Evolutionary conservation across 1,284 basidiomycete species (phyloP).

Genomic region (Microbotryum silenes-acaulis): DNA sequence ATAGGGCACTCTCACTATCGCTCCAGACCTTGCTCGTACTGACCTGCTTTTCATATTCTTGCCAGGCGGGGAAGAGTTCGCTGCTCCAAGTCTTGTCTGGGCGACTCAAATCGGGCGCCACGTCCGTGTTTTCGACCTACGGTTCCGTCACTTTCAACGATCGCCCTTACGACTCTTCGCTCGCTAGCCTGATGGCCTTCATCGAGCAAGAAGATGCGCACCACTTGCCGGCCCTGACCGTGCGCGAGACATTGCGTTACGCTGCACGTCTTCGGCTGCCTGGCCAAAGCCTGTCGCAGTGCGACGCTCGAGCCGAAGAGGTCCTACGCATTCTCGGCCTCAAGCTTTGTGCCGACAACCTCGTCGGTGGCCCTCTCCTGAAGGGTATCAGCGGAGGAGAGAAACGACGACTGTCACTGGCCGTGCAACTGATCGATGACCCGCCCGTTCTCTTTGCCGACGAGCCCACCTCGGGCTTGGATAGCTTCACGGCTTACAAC

Average conservation of each 20-base stretch:
- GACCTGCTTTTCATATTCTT: constrained; percentile 9
- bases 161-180: constrained; percentile 31
- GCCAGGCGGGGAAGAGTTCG: constrained; percentile 47
- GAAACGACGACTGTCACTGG: constrained; percentile 50
- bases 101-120: constrained; percentile 40
- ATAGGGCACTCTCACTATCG: background rate
- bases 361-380: constrained; percentile 45
- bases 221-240: constrained; percentile 46
- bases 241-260: constrained; percentile 47
- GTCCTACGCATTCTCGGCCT: constrained; percentile 48
- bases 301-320: constrained; percentile 47
- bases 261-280: constrained; percentile 49
- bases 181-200: constrained; percentile 45
- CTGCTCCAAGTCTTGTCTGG: constrained; percentile 47
- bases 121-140: constrained; percentile 39
- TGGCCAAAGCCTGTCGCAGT: constrained; percentile 43
- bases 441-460: constrained; percentile 47
- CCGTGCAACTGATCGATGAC: constrained; percentile 48
- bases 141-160: constrained; percentile 43
- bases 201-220: constrained; percentile 51
- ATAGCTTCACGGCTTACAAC: constrained; percentile 47
- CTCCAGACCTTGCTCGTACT: background rate
- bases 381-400: constrained; percentile 51
- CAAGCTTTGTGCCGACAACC: constrained; percentile 49
- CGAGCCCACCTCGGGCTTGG: constrained; percentile 44